Base-by-base conservation (phyloP, 768 basidiomycete genomes). In the Tremella mesenterica region DNA sequence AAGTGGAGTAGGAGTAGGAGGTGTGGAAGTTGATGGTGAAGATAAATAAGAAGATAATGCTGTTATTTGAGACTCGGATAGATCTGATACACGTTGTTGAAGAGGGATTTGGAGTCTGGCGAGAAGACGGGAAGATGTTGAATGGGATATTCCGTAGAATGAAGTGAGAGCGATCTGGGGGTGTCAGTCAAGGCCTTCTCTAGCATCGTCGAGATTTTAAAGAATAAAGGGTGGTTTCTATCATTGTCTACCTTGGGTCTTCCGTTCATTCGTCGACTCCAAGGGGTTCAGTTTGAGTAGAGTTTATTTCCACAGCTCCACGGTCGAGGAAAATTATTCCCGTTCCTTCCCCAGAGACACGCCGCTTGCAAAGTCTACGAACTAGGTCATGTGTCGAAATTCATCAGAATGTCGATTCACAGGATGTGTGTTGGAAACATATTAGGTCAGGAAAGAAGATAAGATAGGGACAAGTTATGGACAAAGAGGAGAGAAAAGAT, bases 11-110 rank as follows among this genome's bases (percentile, higher is more conserved):
- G 79, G 79, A 5, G 83, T 81, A 2, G 86, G 79, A 10, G 81
- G 77, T 0, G 83, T 77, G 2, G 85, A 80, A 16, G 87, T 90
- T 21, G 80, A 76, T 1, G 95, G 92, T 0, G 90, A 87, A 4
- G 92, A 91, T 9, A 99, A 83, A 75, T 89, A 93, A 5, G 93
- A 87, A 12, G 91, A 85, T n/a, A 99, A 80, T 14, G 85, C 80
- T 13, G 90, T 95, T 46, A 92, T 77, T 79, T 99, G 95, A 30
- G 81, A 77, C 27, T 90, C 84, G 25, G 88, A 83, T 28, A 99
- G 79, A 70, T 88, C 81, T 45, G 80, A 81, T 60, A 99, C 82
- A 73, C 81, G 83, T 75, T 85, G 82, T 58, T 79, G 79, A 77
- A 88, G 83, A 74, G 96, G 91, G 48, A 99, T 88, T 68, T 87